Evolutionary conservation across 306 rosid genomes (phyloP), one percentile per base, ranked within the genome.

Genomic region (Erythrophleum fordii): DNA sequence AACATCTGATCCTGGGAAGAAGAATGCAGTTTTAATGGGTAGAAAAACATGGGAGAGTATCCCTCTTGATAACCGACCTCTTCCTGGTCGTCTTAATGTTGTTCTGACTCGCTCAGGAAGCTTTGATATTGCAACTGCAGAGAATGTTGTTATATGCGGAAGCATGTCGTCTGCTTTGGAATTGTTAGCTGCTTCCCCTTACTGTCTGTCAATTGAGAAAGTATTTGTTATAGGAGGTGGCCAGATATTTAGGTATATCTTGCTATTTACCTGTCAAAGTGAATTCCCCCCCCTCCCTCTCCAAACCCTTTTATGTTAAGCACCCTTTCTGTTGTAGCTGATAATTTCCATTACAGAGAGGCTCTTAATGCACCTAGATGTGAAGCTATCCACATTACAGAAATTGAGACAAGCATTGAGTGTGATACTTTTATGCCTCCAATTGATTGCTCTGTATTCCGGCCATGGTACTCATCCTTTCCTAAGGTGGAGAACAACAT

Each of bases 91-190:
- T 72, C 97, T 95, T 46, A 96, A 93, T 78, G 97, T 96, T 78
- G 96, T 96, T 86, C 83, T 96, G 62, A 93, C 99, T 77, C 97
- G 97, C 72, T 93, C 99, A 0, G 99, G 97, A 69, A 90, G 97
- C 58, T 96, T 93, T 62, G 99, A 96, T 59, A 92, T 93, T 85
- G 97, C 97, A 6, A 92, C 97, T 26, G 96, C 90, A 16, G 99
- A 96, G 88, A 96, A 95, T 88, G 98, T 93, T 73, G 83, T 96
- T 66, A 90, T 81, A 76, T 96, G 98, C 66, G 97, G 97, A 80
- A 96, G 99, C 73, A 76, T 93, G 76, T 59, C 86, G 45, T 96
- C 99, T 81, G 97, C 99, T 77, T 79, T 96, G 92, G 97, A 93
- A 78, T 77, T 96, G 67, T 84, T 96, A 75, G 98, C 99, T 79